Base-by-base conservation (phyloP, 306 rosid species). In the Senna siamea region DNA sequence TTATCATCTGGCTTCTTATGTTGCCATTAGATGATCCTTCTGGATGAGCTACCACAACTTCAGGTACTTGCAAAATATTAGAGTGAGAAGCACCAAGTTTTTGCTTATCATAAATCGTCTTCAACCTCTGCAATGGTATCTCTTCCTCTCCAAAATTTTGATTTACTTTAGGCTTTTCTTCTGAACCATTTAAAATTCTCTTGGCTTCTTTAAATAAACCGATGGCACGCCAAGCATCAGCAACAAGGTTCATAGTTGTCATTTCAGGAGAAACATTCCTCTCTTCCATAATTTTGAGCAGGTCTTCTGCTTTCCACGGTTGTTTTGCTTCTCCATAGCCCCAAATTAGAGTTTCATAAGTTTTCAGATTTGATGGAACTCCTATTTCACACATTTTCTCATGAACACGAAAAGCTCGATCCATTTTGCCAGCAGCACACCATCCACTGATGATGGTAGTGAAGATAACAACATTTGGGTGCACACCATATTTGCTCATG, bases 341-440 rank as follows among this genome's bases (percentile, higher is more conserved):
- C 98, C 98, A 94, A 58, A 94, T 85, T 69, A 94, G 74, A n/a
- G 97, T 94, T 81, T 94, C 98, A 59, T 86, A 94, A 62, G 97
- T 91, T 77, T 85, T 94, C 78, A 88, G 74, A 81, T 88, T 94
- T 4, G 96, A 82, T 46, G 87, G 23, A 38, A 83, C 76, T 63
- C 83, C 89, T 80, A 83, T 84, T 56, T 74, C 75, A 37, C 85
- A 74, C 98, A 94, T 91, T 79, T 69, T 89, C 59, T 86, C 88
- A 9, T 48, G 85, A 72, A 84, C 56, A 44, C 78, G 80, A 79
- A 73, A 23, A 38, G 98, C 98, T 0, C 76, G 87, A 52, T 85
- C 97, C 98, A 91, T 91, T 85, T 81, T 85, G 13, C 97, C 94
- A 1, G 91, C 82, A 0, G 81, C 82, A 83, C 97, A 94, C 96